phyloP scores from a whole-genome alignment of 1,139 yeast genomes.

The Meyerozyma elateridarum region DNA sequence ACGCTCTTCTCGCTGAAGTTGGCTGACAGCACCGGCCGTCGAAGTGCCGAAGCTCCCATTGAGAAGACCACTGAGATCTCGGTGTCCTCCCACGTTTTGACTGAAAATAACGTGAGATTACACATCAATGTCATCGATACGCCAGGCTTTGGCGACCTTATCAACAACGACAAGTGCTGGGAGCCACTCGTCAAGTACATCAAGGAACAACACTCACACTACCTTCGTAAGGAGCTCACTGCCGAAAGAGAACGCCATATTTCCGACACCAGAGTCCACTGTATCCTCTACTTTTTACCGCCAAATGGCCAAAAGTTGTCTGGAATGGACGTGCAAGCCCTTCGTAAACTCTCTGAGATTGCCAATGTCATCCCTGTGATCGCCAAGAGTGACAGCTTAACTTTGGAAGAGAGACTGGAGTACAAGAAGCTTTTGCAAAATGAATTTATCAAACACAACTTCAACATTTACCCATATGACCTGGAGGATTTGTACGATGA shows the following conservation, averaged over 20 bases:
- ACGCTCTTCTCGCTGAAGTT: constrained; percentile 84
- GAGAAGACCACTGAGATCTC: constrained; percentile 87
- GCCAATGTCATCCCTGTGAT: constrained; percentile 94
- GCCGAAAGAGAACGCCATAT: constrained; percentile 88
- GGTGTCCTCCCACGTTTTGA: constrained; percentile 59
- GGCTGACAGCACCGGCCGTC: constrained; percentile 70
- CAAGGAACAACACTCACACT: constrained; percentile 93
- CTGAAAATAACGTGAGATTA: constrained; percentile 84
- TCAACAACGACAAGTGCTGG: constrained; percentile 95
- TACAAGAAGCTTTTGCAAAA: constrained; percentile 73
- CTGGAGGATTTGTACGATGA: constrained; percentile 70
- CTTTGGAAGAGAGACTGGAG: constrained; percentile 74
- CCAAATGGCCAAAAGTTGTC: constrained; percentile 83
- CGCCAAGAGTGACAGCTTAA: constrained; percentile 87
- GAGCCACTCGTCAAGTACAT: constrained; percentile 93
- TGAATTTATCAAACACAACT: constrained; percentile 70
- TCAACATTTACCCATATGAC: constrained; percentile 86
- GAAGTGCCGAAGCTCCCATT: constrained; percentile 60
- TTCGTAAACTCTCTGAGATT: constrained; percentile 81
- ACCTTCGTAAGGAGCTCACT: constrained; percentile 89
- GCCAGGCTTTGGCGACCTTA: constrained; percentile 97
- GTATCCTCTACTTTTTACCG: constrained; percentile 83
- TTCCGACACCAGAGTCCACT: constrained; percentile 91
- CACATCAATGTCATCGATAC: constrained; percentile 89
- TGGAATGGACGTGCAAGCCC: constrained; percentile 76